Evolutionary conservation across 495 filamentous ascomycete genomes (phyloP).

Genomic region (Penicillium atrosanguineum): DNA sequence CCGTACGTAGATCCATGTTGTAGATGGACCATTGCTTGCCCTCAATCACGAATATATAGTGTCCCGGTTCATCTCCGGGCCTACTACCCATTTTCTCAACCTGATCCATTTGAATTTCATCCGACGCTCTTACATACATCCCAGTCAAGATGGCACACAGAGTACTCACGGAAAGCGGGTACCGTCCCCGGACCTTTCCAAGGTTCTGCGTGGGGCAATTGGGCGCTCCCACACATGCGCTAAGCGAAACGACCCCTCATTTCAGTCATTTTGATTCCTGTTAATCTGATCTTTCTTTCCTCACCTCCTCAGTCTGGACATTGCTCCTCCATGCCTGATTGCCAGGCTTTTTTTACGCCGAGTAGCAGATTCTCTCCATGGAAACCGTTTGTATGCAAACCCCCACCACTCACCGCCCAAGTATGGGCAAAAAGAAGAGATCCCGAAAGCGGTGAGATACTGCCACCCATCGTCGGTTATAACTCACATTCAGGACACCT

Average conservation of each 20-base stretch:
- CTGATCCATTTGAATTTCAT: too few relatives aligned
- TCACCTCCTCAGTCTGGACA: background rate
- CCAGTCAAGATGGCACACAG: background rate
- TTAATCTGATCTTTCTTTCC: background rate
- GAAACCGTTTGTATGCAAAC: background rate
- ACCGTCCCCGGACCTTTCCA: background rate
- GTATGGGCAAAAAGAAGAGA: background rate
- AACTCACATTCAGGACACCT: background rate
- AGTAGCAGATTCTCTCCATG: background rate
- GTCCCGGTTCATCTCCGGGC: too few relatives aligned
- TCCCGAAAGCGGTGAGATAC: constrained; percentile 1
- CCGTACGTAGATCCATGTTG: too few relatives aligned
- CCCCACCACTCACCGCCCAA: background rate
- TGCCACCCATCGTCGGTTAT: background rate
- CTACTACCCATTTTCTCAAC: too few relatives aligned
- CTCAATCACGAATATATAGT: too few relatives aligned
- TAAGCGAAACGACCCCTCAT: background rate
- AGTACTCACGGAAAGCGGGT: background rate
- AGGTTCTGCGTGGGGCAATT: background rate
- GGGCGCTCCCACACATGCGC: background rate
- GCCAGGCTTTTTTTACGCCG: background rate
- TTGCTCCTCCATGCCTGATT: background rate
- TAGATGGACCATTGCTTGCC: too few relatives aligned
- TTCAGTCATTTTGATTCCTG: background rate
- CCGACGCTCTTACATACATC: too few relatives aligned